These are phyloP conservation scores for Eucalyptus regnans DNA, from an alignment of 345 rosid genomes.

Conservation along the genomic window DNA sequence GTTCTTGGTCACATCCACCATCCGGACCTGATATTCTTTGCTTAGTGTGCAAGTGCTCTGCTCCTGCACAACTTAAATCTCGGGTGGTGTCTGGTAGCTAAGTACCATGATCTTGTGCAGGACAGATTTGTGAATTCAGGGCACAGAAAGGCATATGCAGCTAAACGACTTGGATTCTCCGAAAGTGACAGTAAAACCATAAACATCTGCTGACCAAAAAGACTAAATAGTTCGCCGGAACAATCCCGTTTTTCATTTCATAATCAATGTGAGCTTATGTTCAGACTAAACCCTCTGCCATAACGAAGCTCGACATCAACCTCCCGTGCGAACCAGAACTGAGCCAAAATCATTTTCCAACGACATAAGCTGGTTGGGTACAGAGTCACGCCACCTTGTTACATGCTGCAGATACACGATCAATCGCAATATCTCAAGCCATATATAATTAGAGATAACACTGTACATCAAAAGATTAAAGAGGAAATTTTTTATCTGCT, in stretches of 20 bases:
- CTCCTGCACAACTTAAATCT: background rate
- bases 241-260: background rate
- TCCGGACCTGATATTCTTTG: background rate
- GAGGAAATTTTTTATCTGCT: background rate
- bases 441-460: background rate
- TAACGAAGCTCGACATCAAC: background rate
- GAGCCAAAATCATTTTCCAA: background rate
- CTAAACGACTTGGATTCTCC: background rate
- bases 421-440: background rate
- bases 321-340: background rate
- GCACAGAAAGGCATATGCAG: background rate
- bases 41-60: background rate
- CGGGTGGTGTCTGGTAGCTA: background rate
- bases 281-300: background rate
- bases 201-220: background rate
- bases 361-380: background rate
- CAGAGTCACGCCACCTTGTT: background rate
- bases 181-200: background rate
- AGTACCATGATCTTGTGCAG: background rate
- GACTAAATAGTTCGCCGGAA: background rate
- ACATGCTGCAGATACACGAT: background rate
- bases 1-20: background rate
- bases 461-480: background rate
- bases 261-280: background rate
- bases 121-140: background rate